These are phyloP conservation scores for Aspergillus felis DNA, from an alignment of 2,329 filamentous ascomycete genomes.

Conservation along the genomic window DNA sequence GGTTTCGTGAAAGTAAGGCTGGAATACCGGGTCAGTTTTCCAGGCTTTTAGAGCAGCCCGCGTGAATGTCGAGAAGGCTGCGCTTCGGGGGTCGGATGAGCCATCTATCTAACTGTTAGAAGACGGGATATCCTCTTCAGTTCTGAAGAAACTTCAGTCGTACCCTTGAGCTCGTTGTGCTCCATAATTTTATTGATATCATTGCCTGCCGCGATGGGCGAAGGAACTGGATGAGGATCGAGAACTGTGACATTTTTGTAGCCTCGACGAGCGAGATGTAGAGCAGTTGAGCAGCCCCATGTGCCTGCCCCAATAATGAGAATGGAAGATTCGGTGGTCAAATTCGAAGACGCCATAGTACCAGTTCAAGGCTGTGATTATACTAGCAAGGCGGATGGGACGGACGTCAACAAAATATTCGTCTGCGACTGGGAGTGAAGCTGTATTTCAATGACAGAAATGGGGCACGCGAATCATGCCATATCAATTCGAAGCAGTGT, in stretches of 20 bases:
- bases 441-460: slow-evolving; percentile 2
- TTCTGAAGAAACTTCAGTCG: background rate
- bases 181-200: slow-evolving; percentile 49
- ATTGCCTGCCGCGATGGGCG: slow-evolving; percentile 48
- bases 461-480: background rate
- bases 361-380: background rate
- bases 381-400: background rate
- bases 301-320: slow-evolving; percentile 50
- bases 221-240: slow-evolving; percentile 46
- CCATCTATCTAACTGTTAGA: slow-evolving; percentile 10
- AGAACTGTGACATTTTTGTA: slow-evolving; percentile 49
- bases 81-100: slow-evolving; percentile 13
- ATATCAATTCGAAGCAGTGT: background rate
- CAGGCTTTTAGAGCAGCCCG: slow-evolving; percentile 37
- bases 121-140: background rate
- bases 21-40: slow-evolving; percentile 43
- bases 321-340: slow-evolving; percentile 17
- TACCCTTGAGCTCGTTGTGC: slow-evolving; percentile 35
- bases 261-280: slow-evolving; percentile 48
- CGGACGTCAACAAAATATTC: background rate
- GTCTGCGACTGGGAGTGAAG: background rate
- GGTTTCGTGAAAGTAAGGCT: slow-evolving; percentile 45
- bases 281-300: slow-evolving; percentile 52
- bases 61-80: slow-evolving; percentile 21
- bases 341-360: background rate